phyloP scores from a whole-genome alignment of 371 early-diverging fungal species.

The Apophysomyces trapeziformis region DNA sequence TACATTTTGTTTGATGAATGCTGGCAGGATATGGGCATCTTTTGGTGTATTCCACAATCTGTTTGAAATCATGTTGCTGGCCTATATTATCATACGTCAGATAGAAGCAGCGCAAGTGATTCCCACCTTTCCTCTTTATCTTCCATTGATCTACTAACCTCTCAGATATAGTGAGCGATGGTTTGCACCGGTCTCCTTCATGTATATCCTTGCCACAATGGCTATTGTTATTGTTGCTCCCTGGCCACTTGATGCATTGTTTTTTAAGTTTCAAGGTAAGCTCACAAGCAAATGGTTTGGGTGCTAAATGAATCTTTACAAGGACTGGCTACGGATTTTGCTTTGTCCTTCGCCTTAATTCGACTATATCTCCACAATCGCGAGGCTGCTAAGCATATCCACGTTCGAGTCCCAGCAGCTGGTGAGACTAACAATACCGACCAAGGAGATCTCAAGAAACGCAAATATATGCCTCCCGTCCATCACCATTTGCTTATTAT shows the following conservation, averaged over 20 bases:
- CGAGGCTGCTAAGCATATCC: slow-evolving; percentile 10
- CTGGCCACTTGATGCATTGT: slow-evolving; percentile 58
- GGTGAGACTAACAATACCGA: neutral
- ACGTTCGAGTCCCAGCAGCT: slow-evolving; percentile 12
- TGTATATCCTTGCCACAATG: slow-evolving; percentile 36
- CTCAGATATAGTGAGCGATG: slow-evolving; percentile 24
- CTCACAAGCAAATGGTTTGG: neutral
- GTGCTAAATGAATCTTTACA: neutral
- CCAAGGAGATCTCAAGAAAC: slow-evolving; percentile 16
- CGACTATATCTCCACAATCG: slow-evolving; percentile 38
- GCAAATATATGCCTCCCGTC: slow-evolving; percentile 15
- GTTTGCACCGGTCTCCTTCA: slow-evolving; percentile 37
- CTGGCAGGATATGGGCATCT: slow-evolving; percentile 56
- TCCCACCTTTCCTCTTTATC: neutral
- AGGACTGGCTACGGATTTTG: slow-evolving; percentile 55
- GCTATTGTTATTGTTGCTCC: slow-evolving; percentile 33
- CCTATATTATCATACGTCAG: slow-evolving; percentile 25
- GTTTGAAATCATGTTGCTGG: slow-evolving; percentile 45
- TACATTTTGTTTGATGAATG: slow-evolving; percentile 44
- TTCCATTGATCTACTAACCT: too few relatives aligned
- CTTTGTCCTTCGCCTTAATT: slow-evolving; percentile 37
- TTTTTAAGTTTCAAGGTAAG: slow-evolving; percentile 56
- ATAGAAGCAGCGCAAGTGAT: neutral
- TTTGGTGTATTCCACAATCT: slow-evolving; percentile 55
- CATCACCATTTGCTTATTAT: slow-evolving; percentile 24